Conservation (phyloP, 257 asterid species). For the Ballota nigra region DNA sequence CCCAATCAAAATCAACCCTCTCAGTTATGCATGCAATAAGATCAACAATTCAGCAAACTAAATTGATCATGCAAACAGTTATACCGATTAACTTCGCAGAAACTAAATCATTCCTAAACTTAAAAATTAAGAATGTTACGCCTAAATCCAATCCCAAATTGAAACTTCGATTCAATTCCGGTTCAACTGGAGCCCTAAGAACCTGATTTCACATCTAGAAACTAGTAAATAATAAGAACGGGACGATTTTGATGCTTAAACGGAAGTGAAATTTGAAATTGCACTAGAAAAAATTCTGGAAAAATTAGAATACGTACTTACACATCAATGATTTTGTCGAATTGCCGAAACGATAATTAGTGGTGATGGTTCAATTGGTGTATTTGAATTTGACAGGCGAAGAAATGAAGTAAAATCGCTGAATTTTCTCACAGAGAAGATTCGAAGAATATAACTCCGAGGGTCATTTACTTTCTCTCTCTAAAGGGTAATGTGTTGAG, state of each 20-base stretch:
- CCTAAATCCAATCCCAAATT: slow-evolving; percentile 15
- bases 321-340: slow-evolving; percentile 35
- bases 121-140: background rate
- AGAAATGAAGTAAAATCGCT: slow-evolving; percentile 25
- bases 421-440: slow-evolving; percentile 26
- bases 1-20: slow-evolving; percentile 28
- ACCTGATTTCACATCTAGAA: slow-evolving; percentile 26
- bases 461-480: slow-evolving; percentile 27
- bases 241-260: slow-evolving; percentile 7
- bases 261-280: slow-evolving; percentile 18
- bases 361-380: slow-evolving; percentile 33
- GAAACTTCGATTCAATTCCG: slow-evolving; percentile 21
- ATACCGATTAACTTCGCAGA: background rate
- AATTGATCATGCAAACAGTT: slow-evolving; percentile 28
- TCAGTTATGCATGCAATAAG: slow-evolving; percentile 55
- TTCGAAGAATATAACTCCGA: slow-evolving; percentile 35
- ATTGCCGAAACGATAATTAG: slow-evolving; percentile 20
- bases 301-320: slow-evolving; percentile 32
- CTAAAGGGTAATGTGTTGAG: slow-evolving; percentile 26
- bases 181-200: slow-evolving; percentile 34
- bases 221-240: slow-evolving; percentile 17
- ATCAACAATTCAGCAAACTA: slow-evolving; percentile 13
- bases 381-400: slow-evolving; percentile 37
- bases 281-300: slow-evolving; percentile 1
- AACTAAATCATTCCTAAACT: background rate